These are phyloP conservation scores for Gentiana macrophylla DNA, from an alignment of 257 asterid genomes.

Conservation along the genomic window DNA sequence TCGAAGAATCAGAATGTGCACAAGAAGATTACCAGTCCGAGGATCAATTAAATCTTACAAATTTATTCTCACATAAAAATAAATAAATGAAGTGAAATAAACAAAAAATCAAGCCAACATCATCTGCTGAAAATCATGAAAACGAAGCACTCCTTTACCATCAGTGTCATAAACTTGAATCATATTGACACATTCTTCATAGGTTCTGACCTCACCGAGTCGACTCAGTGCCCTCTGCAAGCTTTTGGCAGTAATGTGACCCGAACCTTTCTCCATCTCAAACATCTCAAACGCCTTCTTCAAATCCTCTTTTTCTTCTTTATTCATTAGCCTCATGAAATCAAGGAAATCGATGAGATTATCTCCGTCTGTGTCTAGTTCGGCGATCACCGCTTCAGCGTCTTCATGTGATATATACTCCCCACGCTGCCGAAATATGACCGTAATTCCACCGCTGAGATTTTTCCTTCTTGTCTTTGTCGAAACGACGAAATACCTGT, in stretches of 20 bases:
- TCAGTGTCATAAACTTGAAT: constrained; percentile 39
- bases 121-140: constrained; percentile 42
- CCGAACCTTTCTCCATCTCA: constrained; percentile 46
- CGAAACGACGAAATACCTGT: constrained; percentile 40
- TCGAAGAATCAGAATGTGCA: no score
- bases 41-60: no score
- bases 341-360: constrained; percentile 28
- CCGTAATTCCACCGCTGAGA: constrained; percentile 37
- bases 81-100: background rate
- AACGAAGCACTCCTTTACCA: constrained; percentile 54
- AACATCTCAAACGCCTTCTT: constrained; percentile 42
- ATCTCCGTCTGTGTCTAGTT: constrained; percentile 38
- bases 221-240: constrained; percentile 42
- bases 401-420: constrained; percentile 51
- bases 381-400: constrained; percentile 26
- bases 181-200: constrained; percentile 51
- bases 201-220: constrained; percentile 38
- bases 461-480: constrained; percentile 37
- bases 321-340: constrained; percentile 29
- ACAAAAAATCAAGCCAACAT: constrained; percentile 21
- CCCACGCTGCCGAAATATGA: constrained; percentile 32
- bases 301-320: constrained; percentile 25
- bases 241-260: constrained; percentile 51
- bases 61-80: background rate
- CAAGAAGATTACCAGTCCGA: no score